phyloP scores from a whole-genome alignment of 2,329 filamentous ascomycete genomes.

The Curvularia lunata region DNA sequence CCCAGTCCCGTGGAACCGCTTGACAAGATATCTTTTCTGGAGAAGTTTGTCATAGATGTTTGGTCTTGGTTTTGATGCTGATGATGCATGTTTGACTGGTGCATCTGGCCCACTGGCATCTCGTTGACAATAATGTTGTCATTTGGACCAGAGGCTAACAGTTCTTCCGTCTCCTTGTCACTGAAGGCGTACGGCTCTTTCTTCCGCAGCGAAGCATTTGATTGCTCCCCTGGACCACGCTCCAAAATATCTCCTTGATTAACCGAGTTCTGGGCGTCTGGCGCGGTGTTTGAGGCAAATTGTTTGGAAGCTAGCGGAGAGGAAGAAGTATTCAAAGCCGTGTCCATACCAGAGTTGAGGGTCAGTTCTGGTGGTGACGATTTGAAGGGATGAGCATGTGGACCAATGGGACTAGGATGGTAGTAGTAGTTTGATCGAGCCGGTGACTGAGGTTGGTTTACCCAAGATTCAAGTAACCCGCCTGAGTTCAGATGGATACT shows the following conservation, averaged over 20 bases:
- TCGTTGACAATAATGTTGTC: conserved; percentile 42
- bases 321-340: conserved; percentile 15
- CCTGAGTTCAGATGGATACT: conserved; percentile 24
- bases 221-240: conserved; percentile 17
- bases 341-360: conserved; percentile 13
- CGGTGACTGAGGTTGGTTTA: conserved; percentile 16
- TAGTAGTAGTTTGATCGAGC: conserved; percentile 32
- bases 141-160: conserved; percentile 46
- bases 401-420: conserved; percentile 33
- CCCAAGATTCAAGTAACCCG: conserved; percentile 21
- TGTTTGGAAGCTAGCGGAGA: conserved; percentile 18
- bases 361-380: conserved; percentile 38
- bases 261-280: conserved; percentile 19
- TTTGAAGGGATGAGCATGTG: conserved; percentile 36
- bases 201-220: conserved; percentile 28
- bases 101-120: conserved; percentile 10
- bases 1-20: conserved; percentile 13
- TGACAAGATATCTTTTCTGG: conserved; percentile 2
- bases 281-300: conserved; percentile 22
- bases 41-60: conserved; percentile 10
- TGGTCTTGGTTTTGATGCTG: conserved; percentile 5
- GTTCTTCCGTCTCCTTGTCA: conserved; percentile 43
- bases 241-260: background rate
- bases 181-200: conserved; percentile 34
- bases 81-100: conserved; percentile 2